Evolutionary conservation across 192 early-diverging fungal species (phyloP), one percentile per base, ranked within the genome.

Genomic region (Umbelopsis sp.): DNA sequence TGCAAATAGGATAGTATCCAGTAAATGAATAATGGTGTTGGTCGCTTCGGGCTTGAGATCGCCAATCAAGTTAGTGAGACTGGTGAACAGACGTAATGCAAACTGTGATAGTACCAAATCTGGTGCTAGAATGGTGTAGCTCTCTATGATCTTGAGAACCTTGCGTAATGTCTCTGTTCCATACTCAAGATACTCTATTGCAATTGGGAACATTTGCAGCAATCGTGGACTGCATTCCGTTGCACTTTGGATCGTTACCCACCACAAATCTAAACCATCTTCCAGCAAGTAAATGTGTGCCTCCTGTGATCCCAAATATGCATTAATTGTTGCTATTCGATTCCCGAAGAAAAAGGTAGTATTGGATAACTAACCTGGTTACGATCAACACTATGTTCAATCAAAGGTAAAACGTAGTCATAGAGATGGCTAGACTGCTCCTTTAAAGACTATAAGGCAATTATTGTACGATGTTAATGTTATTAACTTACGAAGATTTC

Each of bases 181-280:
- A 72, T 87, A 84, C 21, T 93, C 91, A 34, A 96, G 74, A 10
- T 95, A 79, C 1, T 74, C 72, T 10, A 93, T 79, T 17, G 87
- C 83, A 7, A 77, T 73, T n/a, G 86, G 88, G 11, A 91, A 77
- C 1, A 98, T 87, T 17, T 73, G 74, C 22, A 87, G 65, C 5
- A 98, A 56, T 43, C 82, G 77, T 9, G 80, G 77, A 10, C 85
- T 88, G 24, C 83, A 75, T 12, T 72, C 32, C 0, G 88, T 66
- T 0, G 90, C 79, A 75, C 90, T 93, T 82, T 92, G 90, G 14
- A 98, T n/a, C 0, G 90, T 87, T 4, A 89, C 87, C 47, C 87
- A 85, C 96, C 95, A 97, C 17, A 98, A 83, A 66, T 96, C 94
- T n/a, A 97, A 82, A 2, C 89, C 93, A 69, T 98, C 96, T 71